Evolutionary conservation across 73 alveolate genomes (phyloP).

Genomic region (Blepharisma japonicum): DNA sequence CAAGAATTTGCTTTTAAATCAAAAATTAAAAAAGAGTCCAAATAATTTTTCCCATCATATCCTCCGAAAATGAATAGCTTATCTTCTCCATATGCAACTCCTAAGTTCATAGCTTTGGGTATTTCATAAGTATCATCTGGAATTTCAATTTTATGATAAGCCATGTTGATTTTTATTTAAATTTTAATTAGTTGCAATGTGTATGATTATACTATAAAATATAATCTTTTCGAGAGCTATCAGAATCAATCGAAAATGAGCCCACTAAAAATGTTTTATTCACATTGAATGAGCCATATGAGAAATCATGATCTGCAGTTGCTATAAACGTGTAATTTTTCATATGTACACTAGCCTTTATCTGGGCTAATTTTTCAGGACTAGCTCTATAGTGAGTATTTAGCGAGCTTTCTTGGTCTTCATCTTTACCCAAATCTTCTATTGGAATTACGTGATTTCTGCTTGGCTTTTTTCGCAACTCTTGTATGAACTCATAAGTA

Average conservation of each 20-base stretch:
- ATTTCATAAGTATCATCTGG: background rate
- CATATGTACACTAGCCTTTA: too few species aligned
- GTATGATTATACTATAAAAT: too few species aligned
- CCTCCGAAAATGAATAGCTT: constrained; percentile 14
- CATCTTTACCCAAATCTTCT: background rate
- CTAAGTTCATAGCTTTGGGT: background rate
- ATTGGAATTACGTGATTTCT: background rate
- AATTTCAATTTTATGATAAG: constrained; percentile 6
- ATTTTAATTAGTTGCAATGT: too few species aligned
- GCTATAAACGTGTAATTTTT: too few species aligned
- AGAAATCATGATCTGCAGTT: too few species aligned
- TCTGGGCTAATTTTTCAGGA: too few species aligned
- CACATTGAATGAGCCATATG: too few species aligned
- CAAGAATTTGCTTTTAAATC: background rate
- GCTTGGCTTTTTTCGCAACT: background rate
- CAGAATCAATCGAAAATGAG: too few species aligned
- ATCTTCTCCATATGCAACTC: background rate
- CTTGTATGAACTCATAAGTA: constrained; percentile 10
- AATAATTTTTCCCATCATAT: background rate
- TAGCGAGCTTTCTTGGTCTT: too few species aligned
- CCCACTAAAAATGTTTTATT: too few species aligned
- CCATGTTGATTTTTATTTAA: background rate
- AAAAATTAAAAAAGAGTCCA: background rate
- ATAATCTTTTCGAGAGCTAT: too few species aligned
- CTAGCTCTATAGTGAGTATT: too few species aligned